phyloP scores from a whole-genome alignment of 202 grass and related monocot genomes.

The Cymbopogon flexuosus region DNA sequence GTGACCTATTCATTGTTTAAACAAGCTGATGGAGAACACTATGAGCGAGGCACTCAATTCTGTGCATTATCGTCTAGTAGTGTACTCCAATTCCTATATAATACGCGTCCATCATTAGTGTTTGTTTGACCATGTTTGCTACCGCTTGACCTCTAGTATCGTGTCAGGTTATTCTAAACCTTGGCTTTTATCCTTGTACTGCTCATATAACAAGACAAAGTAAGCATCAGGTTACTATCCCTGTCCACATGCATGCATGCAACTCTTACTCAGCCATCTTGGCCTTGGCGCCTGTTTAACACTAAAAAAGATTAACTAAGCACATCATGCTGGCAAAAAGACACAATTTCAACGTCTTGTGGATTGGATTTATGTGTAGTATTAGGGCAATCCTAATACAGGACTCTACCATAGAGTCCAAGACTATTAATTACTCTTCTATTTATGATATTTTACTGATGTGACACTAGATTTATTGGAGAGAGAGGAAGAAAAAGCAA shows the following conservation, averaged over 20 bases:
- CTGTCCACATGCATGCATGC: background rate
- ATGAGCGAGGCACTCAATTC: slow-evolving; percentile 16
- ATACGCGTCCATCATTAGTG: slow-evolving; percentile 3
- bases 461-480: no score
- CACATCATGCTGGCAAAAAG: background rate
- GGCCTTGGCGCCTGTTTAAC: background rate
- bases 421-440: no score
- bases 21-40: slow-evolving; percentile 20
- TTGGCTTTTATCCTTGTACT: background rate
- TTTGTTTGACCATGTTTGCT: slow-evolving; percentile 40
- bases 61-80: background rate
- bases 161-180: slow-evolving; percentile 8
- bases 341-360: background rate
- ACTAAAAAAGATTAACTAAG: background rate
- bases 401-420: no score
- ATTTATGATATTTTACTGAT: no score
- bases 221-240: slow-evolving; percentile 16
- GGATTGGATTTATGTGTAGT: background rate
- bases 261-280: background rate
- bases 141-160: slow-evolving; percentile 33
- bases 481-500: no score
- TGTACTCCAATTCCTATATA: background rate
- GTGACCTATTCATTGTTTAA: slow-evolving; percentile 30
- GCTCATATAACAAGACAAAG: background rate
- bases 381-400: no score